Evolutionary conservation across 192 early-diverging fungal genomes (phyloP).

Genomic region (Linnemannia schmuckeri): DNA sequence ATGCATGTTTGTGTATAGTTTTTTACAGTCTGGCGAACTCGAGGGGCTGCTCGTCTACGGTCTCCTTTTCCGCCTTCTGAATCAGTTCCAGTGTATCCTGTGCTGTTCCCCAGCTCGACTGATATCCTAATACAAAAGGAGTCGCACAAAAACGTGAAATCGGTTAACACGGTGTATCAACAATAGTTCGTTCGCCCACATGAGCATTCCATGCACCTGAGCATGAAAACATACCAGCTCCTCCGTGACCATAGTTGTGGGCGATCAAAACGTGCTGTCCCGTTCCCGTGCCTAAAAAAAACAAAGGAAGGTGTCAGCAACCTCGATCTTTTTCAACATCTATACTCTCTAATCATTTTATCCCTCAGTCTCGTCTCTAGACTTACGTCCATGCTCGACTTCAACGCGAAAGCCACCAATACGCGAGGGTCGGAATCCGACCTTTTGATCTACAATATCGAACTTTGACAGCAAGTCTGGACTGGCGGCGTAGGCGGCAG

Average conservation of each 20-base stretch:
- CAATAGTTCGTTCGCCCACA: neutral
- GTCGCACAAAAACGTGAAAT: neutral
- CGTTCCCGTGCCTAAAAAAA: slow-evolving; percentile 24
- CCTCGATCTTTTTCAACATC: neutral
- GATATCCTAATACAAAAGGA: slow-evolving; percentile 58
- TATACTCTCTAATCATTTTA: neutral
- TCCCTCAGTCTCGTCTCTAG: neutral
- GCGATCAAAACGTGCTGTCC: slow-evolving; percentile 58
- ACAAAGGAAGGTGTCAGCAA: neutral
- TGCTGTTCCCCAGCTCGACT: slow-evolving; percentile 72
- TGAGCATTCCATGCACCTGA: neutral
- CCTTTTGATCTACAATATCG: slow-evolving; percentile 61
- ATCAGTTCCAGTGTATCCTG: slow-evolving; percentile 55
- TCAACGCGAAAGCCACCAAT: slow-evolving; percentile 66
- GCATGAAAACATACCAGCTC: slow-evolving; percentile 57
- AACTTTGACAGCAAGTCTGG: slow-evolving; percentile 28
- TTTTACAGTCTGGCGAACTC: slow-evolving; percentile 22
- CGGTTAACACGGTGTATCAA: neutral
- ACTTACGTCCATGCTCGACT: slow-evolving; percentile 63
- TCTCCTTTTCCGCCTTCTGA: slow-evolving; percentile 26
- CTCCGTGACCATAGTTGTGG: slow-evolving; percentile 77
- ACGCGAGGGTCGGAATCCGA: slow-evolving; percentile 70
- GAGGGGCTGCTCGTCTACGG: neutral
- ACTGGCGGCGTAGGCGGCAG: slow-evolving; percentile 30
- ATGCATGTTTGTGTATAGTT: no score